Evolutionary conservation across 805 yeast genomes (phyloP), one percentile per base, ranked within the genome.

Genomic region (Pichia membranifaciens): DNA sequence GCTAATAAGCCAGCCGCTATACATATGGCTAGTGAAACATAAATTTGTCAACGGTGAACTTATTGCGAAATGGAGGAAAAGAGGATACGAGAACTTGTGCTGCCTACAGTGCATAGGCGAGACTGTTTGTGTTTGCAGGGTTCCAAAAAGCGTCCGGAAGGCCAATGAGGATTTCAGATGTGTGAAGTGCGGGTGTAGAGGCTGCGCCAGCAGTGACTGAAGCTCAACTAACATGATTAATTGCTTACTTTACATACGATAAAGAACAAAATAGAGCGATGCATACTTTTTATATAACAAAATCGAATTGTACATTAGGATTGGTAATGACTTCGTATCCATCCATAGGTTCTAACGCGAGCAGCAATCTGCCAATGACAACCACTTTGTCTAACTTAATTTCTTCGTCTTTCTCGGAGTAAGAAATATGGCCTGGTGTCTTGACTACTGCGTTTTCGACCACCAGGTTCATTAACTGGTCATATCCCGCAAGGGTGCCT

Each of bases 61-160:
- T 47, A 86, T 89, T 28, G 91, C 96, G 20, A 89, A 83, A 70
- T 69, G 73, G 73, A 62, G 61, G 45, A 69, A 68, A 44, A 62
- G 59, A 52, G 96, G 96, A 9, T 89, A 89, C 62, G 96, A 89
- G 59, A 76, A 82, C 47, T 67, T 89, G 41, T 89, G 97, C 59
- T 89, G 97, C 61, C 63, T 89, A 50, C 73, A 76, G 52, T 89
- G 97, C 61, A 87, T 89, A 31, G 84, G 82, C 55, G 79, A 79
- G 5, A 74, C 79, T 5, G 77, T 88, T 0, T 89, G 97, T 64
- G 78, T 89, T 18, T 89, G 97, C 60, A 68, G 97, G 47, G 96
- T 89, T 2, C 96, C 96, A 1, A 73, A 79, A 54, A 74, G 74
- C 1, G 52, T 44, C 2, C 21, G 50, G 13, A 77, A 72, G 3